Evolutionary conservation across 1,284 basidiomycete species (phyloP), one percentile per base, ranked within the genome.

Genomic region (Ustilago sp.): DNA sequence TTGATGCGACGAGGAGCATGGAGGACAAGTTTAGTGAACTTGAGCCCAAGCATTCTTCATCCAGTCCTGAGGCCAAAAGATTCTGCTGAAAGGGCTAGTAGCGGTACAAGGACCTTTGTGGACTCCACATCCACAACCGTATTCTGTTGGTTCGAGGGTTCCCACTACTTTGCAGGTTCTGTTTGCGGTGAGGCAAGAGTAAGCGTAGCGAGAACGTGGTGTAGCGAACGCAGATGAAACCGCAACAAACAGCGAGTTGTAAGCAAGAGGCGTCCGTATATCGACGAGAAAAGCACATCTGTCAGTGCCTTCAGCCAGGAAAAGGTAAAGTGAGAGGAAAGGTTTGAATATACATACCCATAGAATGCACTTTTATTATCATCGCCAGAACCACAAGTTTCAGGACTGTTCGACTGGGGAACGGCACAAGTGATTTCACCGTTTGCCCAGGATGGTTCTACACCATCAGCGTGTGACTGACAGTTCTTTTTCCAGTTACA

Each of bases 41-140:
- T 59, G 17, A 8, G 43, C 8, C 58, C 59, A 69, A 13, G 52
- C 54, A 19, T 59, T 31, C 15, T 57, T 4, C 13, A 76, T n/a
- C 61, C 59, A 76, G 19, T 50, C 31, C 9, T 58, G 48, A 19
- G 74, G 68, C 64, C 65, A 65, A 23, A 76, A 72, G 64, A 76
- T 68, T 1, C 74, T 15, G 1, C n/a, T 52, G 35, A 68, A 59
- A 4, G 45, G 28, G 43, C 43, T 36, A 13, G 19, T 54, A 4
- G 15, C 1, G 4, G 61, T 59, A 19, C 74, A 76, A 8, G 68
- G 32, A 6, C 39, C 65, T 0, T 23, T 19, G 48, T 76, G 74
- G 9, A 76, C 74, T 3, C 74, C 74, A 63, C 74, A 76, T 4
- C 36, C 50, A 45, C 74, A 76, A 7, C 64, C 74, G 68, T 71